These are phyloP conservation scores for Pisolithus marmoratus DNA, from an alignment of 768 basidiomycete genomes.

Conservation along the genomic window DNA sequence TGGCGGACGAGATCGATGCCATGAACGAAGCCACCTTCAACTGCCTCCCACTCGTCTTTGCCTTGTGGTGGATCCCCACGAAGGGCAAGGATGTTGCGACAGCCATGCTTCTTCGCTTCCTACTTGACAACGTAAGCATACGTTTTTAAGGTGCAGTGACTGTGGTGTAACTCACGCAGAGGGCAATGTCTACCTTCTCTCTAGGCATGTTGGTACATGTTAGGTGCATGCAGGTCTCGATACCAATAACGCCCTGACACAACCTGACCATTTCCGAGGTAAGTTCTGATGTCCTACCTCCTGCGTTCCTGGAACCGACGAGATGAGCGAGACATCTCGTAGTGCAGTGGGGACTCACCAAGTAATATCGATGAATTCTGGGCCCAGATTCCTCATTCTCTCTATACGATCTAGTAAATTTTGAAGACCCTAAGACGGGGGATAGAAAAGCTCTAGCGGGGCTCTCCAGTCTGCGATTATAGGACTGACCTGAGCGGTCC, in stretches of 20 bases:
- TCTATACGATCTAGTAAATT: conserved; percentile 98
- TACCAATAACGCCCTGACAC: conserved; percentile 86
- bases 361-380: conserved; percentile 98
- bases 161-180: conserved; percentile 55
- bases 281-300: conserved; percentile 90
- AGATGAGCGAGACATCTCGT: conserved; percentile 2
- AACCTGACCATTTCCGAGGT: conserved; percentile 93
- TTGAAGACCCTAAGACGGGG: conserved; percentile 45
- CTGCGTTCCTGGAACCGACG: conserved; percentile 72
- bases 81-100: conserved; percentile 88
- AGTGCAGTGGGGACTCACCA: conserved; percentile 45
- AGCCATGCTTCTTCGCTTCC: conserved; percentile 88
- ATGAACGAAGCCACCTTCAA: conserved; percentile 85
- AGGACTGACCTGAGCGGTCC: conserved; percentile 78
- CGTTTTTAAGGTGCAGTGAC: conserved; percentile 1
- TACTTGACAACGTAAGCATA: conserved; percentile 24
- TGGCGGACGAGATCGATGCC: conserved; percentile 90
- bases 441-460: conserved; percentile 1
- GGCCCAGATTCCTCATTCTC: conserved; percentile 91
- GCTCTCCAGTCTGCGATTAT: neutral
- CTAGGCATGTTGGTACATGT: conserved; percentile 99
- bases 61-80: conserved; percentile 90
- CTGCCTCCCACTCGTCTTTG: conserved; percentile 86
- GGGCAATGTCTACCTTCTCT: conserved; percentile 88
- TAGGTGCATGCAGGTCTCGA: conserved; percentile 98